A percentile compares a stretch with the other conserved stretches of the same genome.
Conservation (phyloP, 345 rosid genomes). For the Psidium friedrichsthalianum region DNA sequence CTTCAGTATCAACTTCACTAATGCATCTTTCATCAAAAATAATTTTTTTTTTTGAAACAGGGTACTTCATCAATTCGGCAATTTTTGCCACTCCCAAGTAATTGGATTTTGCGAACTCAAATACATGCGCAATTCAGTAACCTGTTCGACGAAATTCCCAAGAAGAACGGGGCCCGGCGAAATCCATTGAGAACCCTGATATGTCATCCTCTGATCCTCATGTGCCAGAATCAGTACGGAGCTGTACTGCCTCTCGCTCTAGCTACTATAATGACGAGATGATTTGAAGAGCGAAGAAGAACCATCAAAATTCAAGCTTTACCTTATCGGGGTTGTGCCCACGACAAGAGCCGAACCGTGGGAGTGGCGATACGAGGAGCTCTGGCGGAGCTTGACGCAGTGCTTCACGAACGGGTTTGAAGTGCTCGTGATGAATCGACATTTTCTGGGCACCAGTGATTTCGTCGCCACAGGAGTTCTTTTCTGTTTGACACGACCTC, state of each 20-base stretch:
- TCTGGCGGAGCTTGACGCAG: constrained; percentile 74
- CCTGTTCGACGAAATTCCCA: background rate
- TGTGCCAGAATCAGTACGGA: background rate
- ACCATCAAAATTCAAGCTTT: background rate
- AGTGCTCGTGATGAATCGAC: constrained; percentile 52
- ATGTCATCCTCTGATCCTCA: background rate
- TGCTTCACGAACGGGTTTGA: constrained; percentile 83
- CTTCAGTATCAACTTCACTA: background rate
- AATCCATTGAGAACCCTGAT: background rate
- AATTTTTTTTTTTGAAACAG: background rate
- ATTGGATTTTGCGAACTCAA: background rate
- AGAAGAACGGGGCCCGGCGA: background rate
- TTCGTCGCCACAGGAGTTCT: background rate
- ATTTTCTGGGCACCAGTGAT: constrained; percentile 26
- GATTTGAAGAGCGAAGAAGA: background rate
- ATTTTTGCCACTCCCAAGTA: background rate
- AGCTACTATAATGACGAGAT: background rate
- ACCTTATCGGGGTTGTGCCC: constrained; percentile 82
- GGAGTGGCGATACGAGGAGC: constrained; percentile 75
- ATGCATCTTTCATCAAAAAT: background rate
- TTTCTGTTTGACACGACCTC: background rate
- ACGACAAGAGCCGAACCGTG: constrained; percentile 71
- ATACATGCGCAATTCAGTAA: background rate
- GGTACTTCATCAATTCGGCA: background rate
- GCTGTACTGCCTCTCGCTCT: background rate